Conservation (phyloP, 2,329 filamentous ascomycete genomes). For the Colletotrichum somersetense region DNA sequence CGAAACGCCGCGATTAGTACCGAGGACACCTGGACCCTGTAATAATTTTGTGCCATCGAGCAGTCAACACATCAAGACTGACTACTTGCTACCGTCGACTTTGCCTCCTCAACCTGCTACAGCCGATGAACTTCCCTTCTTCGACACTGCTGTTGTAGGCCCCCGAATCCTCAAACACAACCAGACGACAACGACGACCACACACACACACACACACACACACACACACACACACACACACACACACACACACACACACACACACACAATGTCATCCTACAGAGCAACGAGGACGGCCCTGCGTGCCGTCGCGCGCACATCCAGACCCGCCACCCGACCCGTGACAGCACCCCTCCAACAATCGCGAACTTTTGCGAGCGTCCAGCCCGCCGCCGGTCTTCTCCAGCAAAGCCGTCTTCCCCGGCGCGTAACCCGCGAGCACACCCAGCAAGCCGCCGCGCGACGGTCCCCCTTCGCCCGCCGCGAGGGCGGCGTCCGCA, state of each 20-base stretch:
- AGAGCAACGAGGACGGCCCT: conserved; percentile 37
- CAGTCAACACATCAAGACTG: conserved; percentile 10
- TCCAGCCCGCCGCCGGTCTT: conserved; percentile 30
- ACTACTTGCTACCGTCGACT: background rate
- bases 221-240: background rate
- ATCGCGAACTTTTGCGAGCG: conserved; percentile 37
- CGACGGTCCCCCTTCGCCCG: conserved; percentile 43
- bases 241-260: background rate
- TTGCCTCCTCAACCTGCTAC: background rate
- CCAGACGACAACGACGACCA: background rate
- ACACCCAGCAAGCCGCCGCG: conserved; percentile 16
- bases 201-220: background rate
- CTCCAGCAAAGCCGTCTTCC: conserved; percentile 30
- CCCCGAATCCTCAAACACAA: background rate
- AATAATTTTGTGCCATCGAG: conserved; percentile 21
- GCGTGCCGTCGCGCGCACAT: conserved; percentile 36
- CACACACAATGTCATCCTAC: conserved; percentile 36
- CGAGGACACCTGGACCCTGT: conserved; percentile 20
- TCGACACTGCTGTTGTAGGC: background rate
- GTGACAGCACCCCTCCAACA: conserved; percentile 16
- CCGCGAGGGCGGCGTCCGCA: conserved; percentile 65
- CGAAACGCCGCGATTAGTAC: conserved; percentile 31
- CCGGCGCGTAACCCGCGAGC: conserved; percentile 17
- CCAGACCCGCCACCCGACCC: conserved; percentile 23
- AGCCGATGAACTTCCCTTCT: background rate